Conservation (phyloP, 257 asterid genomes). For the Sherardia arvensis region DNA sequence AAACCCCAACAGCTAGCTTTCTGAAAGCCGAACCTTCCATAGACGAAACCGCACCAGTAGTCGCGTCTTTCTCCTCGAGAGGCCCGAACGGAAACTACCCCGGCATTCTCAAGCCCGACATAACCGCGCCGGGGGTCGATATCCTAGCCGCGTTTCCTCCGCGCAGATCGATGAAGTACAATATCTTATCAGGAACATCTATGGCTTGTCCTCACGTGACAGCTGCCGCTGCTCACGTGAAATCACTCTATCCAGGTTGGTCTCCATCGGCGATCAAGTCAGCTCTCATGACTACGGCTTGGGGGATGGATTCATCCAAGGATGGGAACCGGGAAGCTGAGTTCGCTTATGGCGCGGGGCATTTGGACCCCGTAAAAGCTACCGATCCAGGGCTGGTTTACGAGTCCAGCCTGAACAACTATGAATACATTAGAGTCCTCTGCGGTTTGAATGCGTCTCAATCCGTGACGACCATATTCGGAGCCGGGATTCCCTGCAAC, state of each 20-base stretch:
- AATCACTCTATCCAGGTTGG: slow-evolving; percentile 19
- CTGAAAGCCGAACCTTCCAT: neutral
- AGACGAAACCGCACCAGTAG: slow-evolving; percentile 3
- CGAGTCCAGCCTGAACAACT: neutral
- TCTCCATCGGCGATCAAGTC: slow-evolving; percentile 24
- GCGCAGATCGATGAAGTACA: slow-evolving; percentile 5
- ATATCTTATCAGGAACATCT: slow-evolving; percentile 14
- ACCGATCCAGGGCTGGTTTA: slow-evolving; percentile 18
- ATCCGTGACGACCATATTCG: neutral
- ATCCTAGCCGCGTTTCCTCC: slow-evolving; percentile 19
- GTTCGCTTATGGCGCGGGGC: slow-evolving; percentile 18
- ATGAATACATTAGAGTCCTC: slow-evolving; percentile 9
- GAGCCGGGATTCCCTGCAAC: neutral
- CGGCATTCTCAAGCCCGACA: slow-evolving; percentile 22
- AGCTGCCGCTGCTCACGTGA: slow-evolving; percentile 20
- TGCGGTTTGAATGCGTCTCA: slow-evolving; percentile 4
- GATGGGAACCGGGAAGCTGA: neutral
- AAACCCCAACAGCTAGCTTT: slow-evolving; percentile 11
- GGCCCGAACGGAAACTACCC: slow-evolving; percentile 11
- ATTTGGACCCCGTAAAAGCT: slow-evolving; percentile 19
- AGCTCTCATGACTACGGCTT: slow-evolving; percentile 24
- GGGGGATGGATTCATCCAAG: slow-evolving; percentile 1
- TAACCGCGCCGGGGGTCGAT: slow-evolving; percentile 21
- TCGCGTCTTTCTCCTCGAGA: slow-evolving; percentile 18
- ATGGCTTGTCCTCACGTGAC: slow-evolving; percentile 25